A percentile compares a stretch with the other conserved stretches of the same genome.
Evolutionary conservation across 768 basidiomycete genomes (phyloP).

Genomic region (Rickenella mellea): DNA sequence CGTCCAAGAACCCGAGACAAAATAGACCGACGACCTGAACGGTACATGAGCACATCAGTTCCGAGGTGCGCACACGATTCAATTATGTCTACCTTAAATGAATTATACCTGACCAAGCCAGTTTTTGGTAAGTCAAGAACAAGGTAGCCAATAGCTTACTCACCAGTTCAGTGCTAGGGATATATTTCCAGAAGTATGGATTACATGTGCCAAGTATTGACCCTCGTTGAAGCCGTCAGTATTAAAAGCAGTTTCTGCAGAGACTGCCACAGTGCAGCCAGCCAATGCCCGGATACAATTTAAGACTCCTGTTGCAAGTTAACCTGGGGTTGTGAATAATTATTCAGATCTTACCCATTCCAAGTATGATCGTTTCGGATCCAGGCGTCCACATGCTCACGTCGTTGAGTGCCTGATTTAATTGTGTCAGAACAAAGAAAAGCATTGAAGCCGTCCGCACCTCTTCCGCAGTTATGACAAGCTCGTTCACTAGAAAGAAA

Average conservation of each 20-base stretch:
- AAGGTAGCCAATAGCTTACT: not conserved
- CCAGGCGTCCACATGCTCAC: constrained; percentile 46
- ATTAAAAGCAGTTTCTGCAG: constrained; percentile 47
- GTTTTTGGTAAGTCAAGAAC: too few species aligned
- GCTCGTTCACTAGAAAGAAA: constrained; percentile 40
- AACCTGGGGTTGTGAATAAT: constrained; percentile 1
- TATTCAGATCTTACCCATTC: constrained; percentile 31
- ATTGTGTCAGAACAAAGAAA: not conserved
- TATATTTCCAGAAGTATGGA: constrained; percentile 35
- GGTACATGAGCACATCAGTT: not conserved
- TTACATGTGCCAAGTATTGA: constrained; percentile 38
- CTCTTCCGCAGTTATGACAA: constrained; percentile 51
- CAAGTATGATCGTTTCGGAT: constrained; percentile 42
- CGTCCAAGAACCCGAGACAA: constrained; percentile 47
- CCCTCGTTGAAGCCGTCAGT: constrained; percentile 49
- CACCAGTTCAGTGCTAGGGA: constrained; percentile 54
- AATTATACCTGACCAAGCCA: constrained; percentile 47
- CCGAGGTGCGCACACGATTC: not conserved
- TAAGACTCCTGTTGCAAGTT: constrained; percentile 31
- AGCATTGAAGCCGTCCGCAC: constrained; percentile 29
- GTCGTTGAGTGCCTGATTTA: constrained; percentile 41
- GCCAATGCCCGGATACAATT: constrained; percentile 58
- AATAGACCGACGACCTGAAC: constrained; percentile 52
- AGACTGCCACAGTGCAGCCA: constrained; percentile 43
- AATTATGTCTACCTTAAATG: constrained; percentile 41